phyloP scores from a whole-genome alignment of 371 early-diverging fungal species.

The Nosema muscidifuracis region DNA sequence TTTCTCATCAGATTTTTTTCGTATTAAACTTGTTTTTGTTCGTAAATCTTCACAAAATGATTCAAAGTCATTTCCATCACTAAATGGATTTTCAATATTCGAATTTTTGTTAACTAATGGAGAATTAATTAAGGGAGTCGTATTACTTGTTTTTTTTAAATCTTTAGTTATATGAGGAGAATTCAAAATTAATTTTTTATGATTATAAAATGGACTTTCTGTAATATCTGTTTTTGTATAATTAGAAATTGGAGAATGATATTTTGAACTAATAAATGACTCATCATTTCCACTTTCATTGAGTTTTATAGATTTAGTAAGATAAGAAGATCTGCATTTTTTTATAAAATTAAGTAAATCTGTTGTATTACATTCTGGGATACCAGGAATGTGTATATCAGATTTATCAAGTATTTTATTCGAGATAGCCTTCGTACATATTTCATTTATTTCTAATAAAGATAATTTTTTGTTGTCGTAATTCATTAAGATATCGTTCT shows the following conservation, averaged over 20 bases:
- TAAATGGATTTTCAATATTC: not conserved
- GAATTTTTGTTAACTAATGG: not conserved
- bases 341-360: constrained; percentile 1
- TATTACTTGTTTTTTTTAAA: not conserved
- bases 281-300: not conserved
- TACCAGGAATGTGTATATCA: not conserved
- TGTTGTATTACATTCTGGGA: not conserved
- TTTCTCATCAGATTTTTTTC: not conserved
- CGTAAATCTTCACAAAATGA: constrained; percentile 14
- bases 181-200: not conserved
- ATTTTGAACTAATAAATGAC: not conserved
- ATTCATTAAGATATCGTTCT: not conserved
- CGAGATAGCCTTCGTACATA: not conserved
- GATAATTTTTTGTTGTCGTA: not conserved
- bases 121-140: not conserved
- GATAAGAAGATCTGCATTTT: constrained; percentile 1
- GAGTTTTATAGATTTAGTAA: not conserved
- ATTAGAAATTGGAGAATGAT: constrained; percentile 4
- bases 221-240: not conserved
- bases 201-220: constrained; percentile 5
- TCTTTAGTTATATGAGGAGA: no score
- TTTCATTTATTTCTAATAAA: not conserved
- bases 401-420: not conserved
- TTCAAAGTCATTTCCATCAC: not conserved
- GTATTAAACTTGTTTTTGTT: constrained; percentile 9